Base-by-base conservation (phyloP, 2,329 filamentous ascomycete species). In the Nemania sp. region DNA sequence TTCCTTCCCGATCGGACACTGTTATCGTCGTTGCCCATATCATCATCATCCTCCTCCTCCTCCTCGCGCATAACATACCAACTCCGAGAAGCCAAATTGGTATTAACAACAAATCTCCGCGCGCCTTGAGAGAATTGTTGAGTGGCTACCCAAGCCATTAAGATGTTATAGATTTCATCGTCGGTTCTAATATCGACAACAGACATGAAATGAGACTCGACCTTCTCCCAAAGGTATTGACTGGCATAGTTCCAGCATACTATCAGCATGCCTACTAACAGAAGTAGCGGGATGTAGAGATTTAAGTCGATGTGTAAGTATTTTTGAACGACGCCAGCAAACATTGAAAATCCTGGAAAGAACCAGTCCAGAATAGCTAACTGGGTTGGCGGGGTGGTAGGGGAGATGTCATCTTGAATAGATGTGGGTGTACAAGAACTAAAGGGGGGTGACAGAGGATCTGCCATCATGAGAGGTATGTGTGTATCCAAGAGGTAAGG, bases 151-250 rank as follows among this genome's bases (percentile, higher is more conserved):
- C 90, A 93, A 27, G 83, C 84, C 89, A 92, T 92, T 47, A 92
- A 74, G 74, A 92, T 91, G 75, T 90, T 90, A 81, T 92, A 93
- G 64, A 91, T 87, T 76, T 93, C 90, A 73, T 93, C 91, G 65
- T 92, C 89, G 29, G 87, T 85, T 52, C 89, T 85, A 45, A 93
- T 87, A 72, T 90, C 87, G 20, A 90, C 89, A 1, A 86, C 87
- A 2, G 88, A 90, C 83, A 91, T 89, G 72, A 90, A 85, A 73
- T 91, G 81, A 5, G 80, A 73, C 49, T 86, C 82, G 32, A 89
- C 70, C 45, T 85, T 77, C 0, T 78, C 76, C 80, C 82, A 85
- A 13, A 87, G 65, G 72, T 83, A 85, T 2, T 81, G 77, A 61
- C 79, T 83, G 52, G 86, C 75, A 71, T 90, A 90, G 68, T 82